Evolutionary conservation across 208 protist species (phyloP).

Genomic region (Trypanosoma caninum): DNA sequence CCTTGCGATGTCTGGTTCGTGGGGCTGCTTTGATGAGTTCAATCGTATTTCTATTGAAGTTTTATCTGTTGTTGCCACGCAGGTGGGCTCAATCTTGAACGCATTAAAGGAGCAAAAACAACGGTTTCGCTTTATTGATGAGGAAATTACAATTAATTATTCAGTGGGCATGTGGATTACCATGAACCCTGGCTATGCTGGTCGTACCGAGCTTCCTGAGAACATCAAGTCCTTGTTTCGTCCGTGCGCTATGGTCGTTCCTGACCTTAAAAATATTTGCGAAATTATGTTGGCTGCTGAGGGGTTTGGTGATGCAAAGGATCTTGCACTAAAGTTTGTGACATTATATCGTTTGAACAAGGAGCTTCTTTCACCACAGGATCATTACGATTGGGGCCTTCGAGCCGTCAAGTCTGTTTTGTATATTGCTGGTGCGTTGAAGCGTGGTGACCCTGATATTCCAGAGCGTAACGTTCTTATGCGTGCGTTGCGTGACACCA

Average conservation of each 20-base stretch:
- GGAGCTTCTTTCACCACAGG: slow-evolving; percentile 97
- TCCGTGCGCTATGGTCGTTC: slow-evolving; percentile 98
- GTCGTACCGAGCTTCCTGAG: slow-evolving; percentile 96
- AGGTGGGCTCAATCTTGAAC: slow-evolving; percentile 97
- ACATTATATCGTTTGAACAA: slow-evolving; percentile 96
- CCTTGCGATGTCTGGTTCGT: slow-evolving; percentile 94
- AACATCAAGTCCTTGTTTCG: slow-evolving; percentile 97
- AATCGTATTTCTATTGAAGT: slow-evolving; percentile 96
- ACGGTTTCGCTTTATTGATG: slow-evolving; percentile 95
- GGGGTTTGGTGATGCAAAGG: slow-evolving; percentile 95
- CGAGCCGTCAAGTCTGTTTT: slow-evolving; percentile 98
- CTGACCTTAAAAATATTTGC: slow-evolving; percentile 98
- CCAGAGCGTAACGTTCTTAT: slow-evolving; percentile 96
- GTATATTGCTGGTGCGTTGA: slow-evolving; percentile 96
- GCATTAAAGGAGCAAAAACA: slow-evolving; percentile 95
- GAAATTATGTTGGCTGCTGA: slow-evolving; percentile 98
- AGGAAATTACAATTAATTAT: slow-evolving; percentile 90
- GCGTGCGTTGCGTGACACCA: slow-evolving; percentile 97
- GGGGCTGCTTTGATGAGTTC: slow-evolving; percentile 98
- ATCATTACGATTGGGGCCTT: slow-evolving; percentile 99
- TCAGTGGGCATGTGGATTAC: slow-evolving; percentile 96
- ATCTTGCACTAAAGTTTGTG: slow-evolving; percentile 98
- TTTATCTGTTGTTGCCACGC: slow-evolving; percentile 98
- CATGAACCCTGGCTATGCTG: slow-evolving; percentile 97
- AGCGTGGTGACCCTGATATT: slow-evolving; percentile 93